Conservation (phyloP, 2,329 filamentous ascomycete species). For the Didymellaceae sp. region DNA sequence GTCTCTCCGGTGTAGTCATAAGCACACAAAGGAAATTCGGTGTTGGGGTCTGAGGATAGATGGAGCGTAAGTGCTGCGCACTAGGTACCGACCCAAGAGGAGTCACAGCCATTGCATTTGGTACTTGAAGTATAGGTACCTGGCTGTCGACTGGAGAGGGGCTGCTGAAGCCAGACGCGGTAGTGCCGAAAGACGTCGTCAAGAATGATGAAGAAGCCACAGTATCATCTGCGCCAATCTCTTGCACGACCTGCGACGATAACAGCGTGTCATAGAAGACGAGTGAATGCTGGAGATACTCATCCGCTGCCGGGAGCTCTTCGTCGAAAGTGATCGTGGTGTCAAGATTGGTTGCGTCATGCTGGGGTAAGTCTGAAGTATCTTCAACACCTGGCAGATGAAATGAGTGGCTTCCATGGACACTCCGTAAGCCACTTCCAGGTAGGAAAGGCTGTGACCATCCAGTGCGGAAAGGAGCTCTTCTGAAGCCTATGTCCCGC, state of each 20-base stretch:
- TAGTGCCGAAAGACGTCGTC: slow-evolving; percentile 45
- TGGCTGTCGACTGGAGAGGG: slow-evolving; percentile 25
- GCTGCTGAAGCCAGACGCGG: slow-evolving; percentile 31
- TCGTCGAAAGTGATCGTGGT: slow-evolving; percentile 32
- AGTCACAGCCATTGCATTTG: slow-evolving; percentile 55
- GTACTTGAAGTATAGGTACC: slow-evolving; percentile 21
- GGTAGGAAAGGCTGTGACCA: slow-evolving; percentile 45
- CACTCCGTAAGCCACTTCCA: slow-evolving; percentile 3
- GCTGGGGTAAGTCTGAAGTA: slow-evolving; percentile 12
- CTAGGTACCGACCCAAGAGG: slow-evolving; percentile 74
- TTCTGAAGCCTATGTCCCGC: slow-evolving; percentile 30
- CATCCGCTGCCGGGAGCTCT: slow-evolving; percentile 22
- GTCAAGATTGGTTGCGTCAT: slow-evolving; percentile 34
- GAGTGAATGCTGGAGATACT: slow-evolving; percentile 80
- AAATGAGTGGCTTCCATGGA: slow-evolving; percentile 21
- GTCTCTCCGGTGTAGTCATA: slow-evolving; percentile 72
- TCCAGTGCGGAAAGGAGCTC: slow-evolving; percentile 32
- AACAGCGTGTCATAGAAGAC: slow-evolving; percentile 70
- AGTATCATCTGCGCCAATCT: slow-evolving; percentile 36
- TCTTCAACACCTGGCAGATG: slow-evolving; percentile 24
- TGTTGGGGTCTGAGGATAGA: slow-evolving; percentile 81
- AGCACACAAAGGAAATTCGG: slow-evolving; percentile 82
- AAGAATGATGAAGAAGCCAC: slow-evolving; percentile 45
- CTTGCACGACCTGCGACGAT: slow-evolving; percentile 61
- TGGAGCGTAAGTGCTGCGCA: slow-evolving; percentile 67